phyloP scores from a whole-genome alignment of 495 filamentous ascomycete species.

The Tetracladium setigerum region DNA sequence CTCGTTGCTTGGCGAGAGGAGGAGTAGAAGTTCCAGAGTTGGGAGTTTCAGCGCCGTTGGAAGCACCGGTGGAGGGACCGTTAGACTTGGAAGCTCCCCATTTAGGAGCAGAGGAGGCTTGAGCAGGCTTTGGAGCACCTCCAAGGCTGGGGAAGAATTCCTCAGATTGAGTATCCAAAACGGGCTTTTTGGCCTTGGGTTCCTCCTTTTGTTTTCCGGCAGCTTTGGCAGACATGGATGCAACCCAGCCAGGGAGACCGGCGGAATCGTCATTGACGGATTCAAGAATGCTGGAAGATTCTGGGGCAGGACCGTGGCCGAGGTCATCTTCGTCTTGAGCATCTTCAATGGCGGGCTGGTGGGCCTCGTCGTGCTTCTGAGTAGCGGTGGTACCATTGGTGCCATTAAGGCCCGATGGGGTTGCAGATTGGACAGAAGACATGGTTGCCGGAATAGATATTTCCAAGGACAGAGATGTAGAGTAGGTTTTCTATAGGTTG shows the following conservation, averaged over 20 bases:
- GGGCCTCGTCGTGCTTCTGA: slow-evolving; percentile 64
- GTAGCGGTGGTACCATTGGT: slow-evolving; percentile 33
- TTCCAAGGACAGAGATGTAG: too few relatives aligned
- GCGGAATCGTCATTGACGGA: slow-evolving; percentile 19
- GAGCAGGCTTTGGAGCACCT: slow-evolving; percentile 55
- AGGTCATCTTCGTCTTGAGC: slow-evolving; percentile 72
- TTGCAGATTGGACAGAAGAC: not conserved
- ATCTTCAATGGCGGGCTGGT: slow-evolving; percentile 71
- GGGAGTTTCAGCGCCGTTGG: slow-evolving; percentile 46
- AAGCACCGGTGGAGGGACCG: slow-evolving; percentile 50
- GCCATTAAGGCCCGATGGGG: slow-evolving; percentile 6
- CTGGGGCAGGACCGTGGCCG: slow-evolving; percentile 36
- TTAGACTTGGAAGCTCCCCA: slow-evolving; percentile 63
- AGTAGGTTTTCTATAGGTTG: too few relatives aligned
- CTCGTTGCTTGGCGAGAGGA: slow-evolving; percentile 22
- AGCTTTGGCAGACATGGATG: slow-evolving; percentile 45
- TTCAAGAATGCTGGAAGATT: slow-evolving; percentile 26
- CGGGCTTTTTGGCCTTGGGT: slow-evolving; percentile 34
- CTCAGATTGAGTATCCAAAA: slow-evolving; percentile 74
- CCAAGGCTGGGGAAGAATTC: slow-evolving; percentile 88
- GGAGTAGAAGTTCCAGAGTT: slow-evolving; percentile 34
- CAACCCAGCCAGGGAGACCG: slow-evolving; percentile 29
- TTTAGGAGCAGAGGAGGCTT: slow-evolving; percentile 47
- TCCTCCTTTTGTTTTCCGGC: slow-evolving; percentile 54
- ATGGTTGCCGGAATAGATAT: too few relatives aligned